Evolutionary conservation across 164 flowering plant species (phyloP).

Genomic region (Sextonia rubra): DNA sequence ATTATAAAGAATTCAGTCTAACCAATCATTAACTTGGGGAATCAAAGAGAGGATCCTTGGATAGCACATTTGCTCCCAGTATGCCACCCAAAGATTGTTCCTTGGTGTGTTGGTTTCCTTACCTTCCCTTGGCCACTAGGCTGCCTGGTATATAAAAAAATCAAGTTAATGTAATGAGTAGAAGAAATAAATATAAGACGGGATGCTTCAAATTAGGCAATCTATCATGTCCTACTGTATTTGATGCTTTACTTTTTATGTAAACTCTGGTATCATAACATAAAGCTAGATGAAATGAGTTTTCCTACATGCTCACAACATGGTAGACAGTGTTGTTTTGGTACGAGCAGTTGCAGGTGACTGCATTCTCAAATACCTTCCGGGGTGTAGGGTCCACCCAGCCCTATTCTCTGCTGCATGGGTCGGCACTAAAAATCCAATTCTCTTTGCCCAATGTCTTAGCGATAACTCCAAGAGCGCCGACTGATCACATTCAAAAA

Average conservation of each 20-base stretch:
- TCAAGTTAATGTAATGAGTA: background rate
- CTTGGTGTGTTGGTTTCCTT: too few species aligned
- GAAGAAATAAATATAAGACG: background rate
- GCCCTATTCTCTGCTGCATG: slow-evolving; percentile 31
- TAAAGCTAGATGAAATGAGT: background rate
- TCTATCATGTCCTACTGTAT: too few species aligned
- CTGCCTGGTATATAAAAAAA: too few species aligned
- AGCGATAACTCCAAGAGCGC: slow-evolving; percentile 25
- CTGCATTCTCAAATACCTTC: slow-evolving; percentile 13
- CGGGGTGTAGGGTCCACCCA: slow-evolving; percentile 17
- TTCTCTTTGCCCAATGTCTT: slow-evolving; percentile 35
- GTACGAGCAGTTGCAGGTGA: slow-evolving; percentile 46
- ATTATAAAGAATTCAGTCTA: too few species aligned
- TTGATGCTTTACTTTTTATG: too few species aligned
- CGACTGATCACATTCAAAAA: slow-evolving; percentile 23
- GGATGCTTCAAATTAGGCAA: background rate
- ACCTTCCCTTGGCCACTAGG: background rate
- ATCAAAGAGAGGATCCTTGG: too few species aligned
- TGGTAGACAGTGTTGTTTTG: slow-evolving; percentile 41
- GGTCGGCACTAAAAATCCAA: slow-evolving; percentile 63
- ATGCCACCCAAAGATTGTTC: too few species aligned
- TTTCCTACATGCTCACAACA: slow-evolving; percentile 45
- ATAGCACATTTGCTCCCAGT: too few species aligned
- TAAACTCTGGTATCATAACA: background rate
- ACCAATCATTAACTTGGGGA: too few species aligned